phyloP scores from a whole-genome alignment of 192 early-diverging fungal genomes.

The Coemansia furcata region DNA sequence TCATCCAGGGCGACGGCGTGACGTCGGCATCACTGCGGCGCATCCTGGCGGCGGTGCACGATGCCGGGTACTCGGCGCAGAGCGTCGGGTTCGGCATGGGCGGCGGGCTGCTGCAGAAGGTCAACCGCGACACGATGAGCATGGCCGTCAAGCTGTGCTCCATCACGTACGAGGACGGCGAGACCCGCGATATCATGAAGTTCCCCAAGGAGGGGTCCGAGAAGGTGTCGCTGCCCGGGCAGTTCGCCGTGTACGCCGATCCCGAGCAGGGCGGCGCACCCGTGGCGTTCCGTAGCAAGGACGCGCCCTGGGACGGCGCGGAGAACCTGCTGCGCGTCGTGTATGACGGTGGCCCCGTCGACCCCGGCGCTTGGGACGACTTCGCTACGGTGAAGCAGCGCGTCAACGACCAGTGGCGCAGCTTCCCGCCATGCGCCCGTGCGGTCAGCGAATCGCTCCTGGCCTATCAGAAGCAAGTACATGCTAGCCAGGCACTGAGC shows the following conservation, averaged over 20 bases:
- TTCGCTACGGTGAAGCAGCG: constrained; percentile 61
- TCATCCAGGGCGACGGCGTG: constrained; percentile 88
- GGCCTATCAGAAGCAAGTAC: constrained; percentile 24
- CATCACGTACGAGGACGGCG: constrained; percentile 67
- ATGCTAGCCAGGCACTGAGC: constrained; percentile 6
- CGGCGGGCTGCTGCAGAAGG: constrained; percentile 77
- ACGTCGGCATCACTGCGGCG: constrained; percentile 50
- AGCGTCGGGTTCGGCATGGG: constrained; percentile 87
- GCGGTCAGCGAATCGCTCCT: constrained; percentile 41
- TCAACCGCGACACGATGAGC: constrained; percentile 83
- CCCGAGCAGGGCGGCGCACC: constrained; percentile 30
- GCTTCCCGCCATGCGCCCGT: constrained; percentile 40
- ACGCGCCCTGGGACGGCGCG: constrained; percentile 18
- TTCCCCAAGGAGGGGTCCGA: constrained; percentile 68
- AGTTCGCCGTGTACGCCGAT: constrained; percentile 33
- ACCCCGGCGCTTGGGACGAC: constrained; percentile 52
- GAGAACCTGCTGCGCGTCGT: constrained; percentile 58
- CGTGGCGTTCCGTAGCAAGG: constrained; percentile 18
- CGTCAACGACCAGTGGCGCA: constrained; percentile 58
- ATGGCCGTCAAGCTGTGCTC: constrained; percentile 82
- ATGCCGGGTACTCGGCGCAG: constrained; percentile 67
- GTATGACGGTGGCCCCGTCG: constrained; percentile 59
- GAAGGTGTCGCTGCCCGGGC: constrained; percentile 78
- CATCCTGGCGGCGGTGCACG: constrained; percentile 60
- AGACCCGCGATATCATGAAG: constrained; percentile 79